Conservation (phyloP, 371 early-diverging fungal species). For the Syncephalastrum monosporum region DNA sequence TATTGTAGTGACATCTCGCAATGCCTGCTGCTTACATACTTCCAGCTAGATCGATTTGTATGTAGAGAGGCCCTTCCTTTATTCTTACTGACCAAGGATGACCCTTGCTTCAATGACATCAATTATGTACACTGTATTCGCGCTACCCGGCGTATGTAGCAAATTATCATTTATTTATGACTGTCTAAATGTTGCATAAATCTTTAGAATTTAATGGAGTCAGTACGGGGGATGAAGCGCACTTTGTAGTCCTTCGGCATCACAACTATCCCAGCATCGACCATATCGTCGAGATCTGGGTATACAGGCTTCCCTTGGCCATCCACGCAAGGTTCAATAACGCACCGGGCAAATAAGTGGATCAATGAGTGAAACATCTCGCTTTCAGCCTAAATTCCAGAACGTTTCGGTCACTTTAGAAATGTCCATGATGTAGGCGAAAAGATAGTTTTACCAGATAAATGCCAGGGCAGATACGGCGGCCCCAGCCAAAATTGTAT, state of each 20-base stretch:
- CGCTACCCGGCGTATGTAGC: too few species aligned
- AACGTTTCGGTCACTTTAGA: too few species aligned
- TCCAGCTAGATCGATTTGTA: too few species aligned
- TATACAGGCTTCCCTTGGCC: constrained; percentile 9
- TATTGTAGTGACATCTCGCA: too few species aligned
- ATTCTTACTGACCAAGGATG: too few species aligned
- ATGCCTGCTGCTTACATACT: too few species aligned
- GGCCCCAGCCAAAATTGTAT: constrained; percentile 14
- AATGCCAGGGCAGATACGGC: constrained; percentile 8
- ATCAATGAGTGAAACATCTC: constrained; percentile 9
- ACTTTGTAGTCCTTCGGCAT: constrained; percentile 6
- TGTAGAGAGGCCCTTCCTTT: too few species aligned
- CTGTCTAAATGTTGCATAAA: too few species aligned
- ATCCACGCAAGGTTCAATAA: constrained; percentile 6
- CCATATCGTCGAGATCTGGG: constrained; percentile 6
- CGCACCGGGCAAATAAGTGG: constrained; percentile 6
- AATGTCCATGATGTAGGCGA: too few species aligned
- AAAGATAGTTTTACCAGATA: constrained; percentile 16
- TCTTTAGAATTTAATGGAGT: constrained; percentile 1
- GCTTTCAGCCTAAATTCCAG: constrained; percentile 10
- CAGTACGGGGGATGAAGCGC: constrained; percentile 5
- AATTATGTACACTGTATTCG: too few species aligned
- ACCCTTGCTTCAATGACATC: too few species aligned
- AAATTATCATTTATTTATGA: too few species aligned
- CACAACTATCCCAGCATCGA: constrained; percentile 6